Base-by-base conservation (phyloP, 768 basidiomycete species). In the Leccinellum albellum region DNA sequence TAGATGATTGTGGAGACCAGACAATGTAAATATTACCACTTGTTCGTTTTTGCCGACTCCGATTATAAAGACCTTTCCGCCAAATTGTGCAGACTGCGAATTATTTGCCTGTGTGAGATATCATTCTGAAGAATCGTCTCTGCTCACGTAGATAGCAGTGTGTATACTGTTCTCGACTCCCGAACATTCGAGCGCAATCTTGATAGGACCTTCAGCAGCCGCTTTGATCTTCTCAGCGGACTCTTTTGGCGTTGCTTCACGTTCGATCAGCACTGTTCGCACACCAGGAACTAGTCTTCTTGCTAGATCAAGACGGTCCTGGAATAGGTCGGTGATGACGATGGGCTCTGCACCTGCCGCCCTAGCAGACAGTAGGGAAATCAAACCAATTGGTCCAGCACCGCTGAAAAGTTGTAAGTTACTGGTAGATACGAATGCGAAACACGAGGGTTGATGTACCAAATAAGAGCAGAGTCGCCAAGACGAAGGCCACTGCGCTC, bases 281-380 rank as follows among this genome's bases (percentile, higher is more conserved):
- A 84, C 83, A 28, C 81, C 76, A 37, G 85, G 84, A 17, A 83
- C 79, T 20, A 87, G 69, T 51, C 76, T 78, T 72, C 82, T 84
- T 6, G 86, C 86, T 50, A 87, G 86, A 62, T 86, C 84, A 13
- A 87, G 75, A 21, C 86, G 82, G 56, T 75, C 83, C 63, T 84
- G 81, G 68, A 87, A 79, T 49, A 87, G 73, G 65, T 87, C 86
- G 13, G 86, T 87, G 37, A 87, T 87, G 50, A 87, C 76, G 57
- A 87, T 80, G 6, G 86, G 86, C 55, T 87, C 84, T 15, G 85
- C 86, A 7, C 86, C 86, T 42, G 86, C 86, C 48, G 86, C 86
- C 46, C 83, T 76, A 7, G 85, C 83, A 50, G 85, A 82, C 29
- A 87, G 76, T 20, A 87, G 75, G 17, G 85, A 76, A 24, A 83